Evolutionary conservation across 2,329 filamentous ascomycete species (phyloP).

Genomic region (Lasiodiplodia sp.): DNA sequence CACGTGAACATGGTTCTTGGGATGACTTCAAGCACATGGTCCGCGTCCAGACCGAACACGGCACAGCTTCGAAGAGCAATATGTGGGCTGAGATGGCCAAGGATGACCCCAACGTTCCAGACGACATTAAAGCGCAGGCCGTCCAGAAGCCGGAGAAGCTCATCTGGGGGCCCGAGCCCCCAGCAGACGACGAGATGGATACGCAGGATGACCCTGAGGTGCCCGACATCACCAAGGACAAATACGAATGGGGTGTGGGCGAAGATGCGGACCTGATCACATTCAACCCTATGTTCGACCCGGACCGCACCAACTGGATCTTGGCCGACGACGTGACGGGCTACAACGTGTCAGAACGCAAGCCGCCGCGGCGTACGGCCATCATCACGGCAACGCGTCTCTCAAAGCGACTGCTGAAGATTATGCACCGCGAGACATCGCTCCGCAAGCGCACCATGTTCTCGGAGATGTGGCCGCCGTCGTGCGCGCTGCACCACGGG

Average conservation of each 20-base stretch:
- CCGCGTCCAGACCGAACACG: constrained; percentile 65
- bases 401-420: constrained; percentile 69
- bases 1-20: constrained; percentile 72
- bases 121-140: constrained; percentile 45
- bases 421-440: constrained; percentile 80
- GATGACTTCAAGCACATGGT: constrained; percentile 74
- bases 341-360: constrained; percentile 63
- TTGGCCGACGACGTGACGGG: constrained; percentile 74
- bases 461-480: constrained; percentile 79
- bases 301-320: constrained; percentile 74
- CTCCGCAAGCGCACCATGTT: constrained; percentile 75
- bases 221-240: constrained; percentile 64
- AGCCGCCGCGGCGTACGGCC: constrained; percentile 72
- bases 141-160: constrained; percentile 49
- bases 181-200: constrained; percentile 56
- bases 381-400: constrained; percentile 76
- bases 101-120: constrained; percentile 51
- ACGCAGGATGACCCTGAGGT: constrained; percentile 62
- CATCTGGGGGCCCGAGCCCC: constrained; percentile 57
- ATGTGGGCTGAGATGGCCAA: constrained; percentile 50
- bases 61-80: constrained; percentile 55
- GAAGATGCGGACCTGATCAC: constrained; percentile 80
- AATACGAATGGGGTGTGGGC: constrained; percentile 70
- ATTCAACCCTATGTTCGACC: constrained; percentile 78
- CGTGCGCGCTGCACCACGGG: constrained; percentile 75